Evolutionary conservation across 2,329 filamentous ascomycete genomes (phyloP), one percentile per base, ranked within the genome.

Genomic region (Orbilia javanica): DNA sequence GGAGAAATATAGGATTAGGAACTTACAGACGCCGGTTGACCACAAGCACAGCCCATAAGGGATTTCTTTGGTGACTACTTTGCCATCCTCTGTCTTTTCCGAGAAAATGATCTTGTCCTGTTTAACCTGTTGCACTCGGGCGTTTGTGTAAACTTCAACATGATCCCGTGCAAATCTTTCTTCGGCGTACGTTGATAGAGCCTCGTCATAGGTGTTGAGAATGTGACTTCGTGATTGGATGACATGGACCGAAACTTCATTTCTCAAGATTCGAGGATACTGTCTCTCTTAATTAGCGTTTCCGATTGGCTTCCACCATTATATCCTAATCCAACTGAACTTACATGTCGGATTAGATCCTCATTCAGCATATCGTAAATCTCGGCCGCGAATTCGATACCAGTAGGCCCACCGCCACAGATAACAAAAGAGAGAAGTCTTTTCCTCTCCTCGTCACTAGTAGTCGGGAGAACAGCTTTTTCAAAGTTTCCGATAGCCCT

Each of bases 341-440:
- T 73, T 25, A 69, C 44, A 50, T 53, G 44, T 42, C 50, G 63
- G 20, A 55, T 57, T 50, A 99, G 85, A 83, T 99, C 96, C 84
- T 99, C 96, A 82, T 99, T 99, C 15, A 99, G 87, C 84, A 99
- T 90, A 84, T 99, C 96, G 83, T 92, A 98, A 5, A 99, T 88
- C 83, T 99, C 96, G 4, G 96, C 96, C 0, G 96, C 96, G 82
- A 99, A 99, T 84, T 99, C 96, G 39, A 99, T 96, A 78, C 96
- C 96, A 0, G 96, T 99, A 2, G 96, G 96, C 0, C 96, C 96
- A 81, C 96, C 96, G 67, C 96, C 96, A 83, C 93, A 95, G 72
- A 99, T 86, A n/a, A 97, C 96, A 82, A 99, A 99, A 0, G 96
- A 98, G 3, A 99, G 87, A 15, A 99, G 86, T 44, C 95, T 90